A percentile compares a stretch with the other conserved stretches of the same genome.
Evolutionary conservation across 2,329 filamentous ascomycete genomes (phyloP).

Genomic region (Trichoderma sp.): DNA sequence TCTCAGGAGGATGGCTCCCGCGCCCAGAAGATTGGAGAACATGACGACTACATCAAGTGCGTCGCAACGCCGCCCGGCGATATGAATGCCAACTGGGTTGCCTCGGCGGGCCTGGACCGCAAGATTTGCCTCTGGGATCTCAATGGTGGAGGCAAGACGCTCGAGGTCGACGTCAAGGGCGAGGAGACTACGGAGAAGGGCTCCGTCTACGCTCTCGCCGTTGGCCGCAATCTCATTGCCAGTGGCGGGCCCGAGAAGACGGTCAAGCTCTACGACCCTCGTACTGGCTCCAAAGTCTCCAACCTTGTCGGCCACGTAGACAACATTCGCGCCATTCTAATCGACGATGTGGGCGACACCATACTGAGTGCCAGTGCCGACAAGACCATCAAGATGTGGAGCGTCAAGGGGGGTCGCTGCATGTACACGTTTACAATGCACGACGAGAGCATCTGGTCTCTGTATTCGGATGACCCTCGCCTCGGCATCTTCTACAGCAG

Average conservation of each 20-base stretch:
- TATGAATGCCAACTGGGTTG: slow-evolving; percentile 75
- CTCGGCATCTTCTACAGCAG: slow-evolving; percentile 91
- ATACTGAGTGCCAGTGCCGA: slow-evolving; percentile 94
- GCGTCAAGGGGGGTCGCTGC: slow-evolving; percentile 87
- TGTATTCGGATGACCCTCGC: slow-evolving; percentile 83
- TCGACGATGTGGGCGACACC: slow-evolving; percentile 83
- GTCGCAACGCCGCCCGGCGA: slow-evolving; percentile 68
- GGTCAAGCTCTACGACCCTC: slow-evolving; percentile 86
- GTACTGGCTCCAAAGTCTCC: slow-evolving; percentile 83
- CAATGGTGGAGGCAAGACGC: slow-evolving; percentile 76
- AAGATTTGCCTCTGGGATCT: slow-evolving; percentile 94
- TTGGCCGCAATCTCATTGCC: slow-evolving; percentile 75
- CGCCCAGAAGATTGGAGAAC: slow-evolving; percentile 75
- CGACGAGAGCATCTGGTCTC: slow-evolving; percentile 94
- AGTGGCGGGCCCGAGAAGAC: slow-evolving; percentile 93
- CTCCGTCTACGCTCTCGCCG: slow-evolving; percentile 87
- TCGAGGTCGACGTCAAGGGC: slow-evolving; percentile 81
- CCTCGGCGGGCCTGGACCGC: slow-evolving; percentile 87
- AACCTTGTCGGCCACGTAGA: slow-evolving; percentile 97
- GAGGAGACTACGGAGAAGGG: slow-evolving; percentile 87
- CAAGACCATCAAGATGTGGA: slow-evolving; percentile 98
- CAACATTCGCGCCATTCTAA: slow-evolving; percentile 85
- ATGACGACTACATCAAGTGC: slow-evolving; percentile 95
- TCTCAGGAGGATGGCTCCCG: slow-evolving; percentile 52
- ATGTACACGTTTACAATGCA: slow-evolving; percentile 99